These are phyloP conservation scores for Termitomyces sp. DNA, from an alignment of 768 basidiomycete genomes.

Conservation along the genomic window DNA sequence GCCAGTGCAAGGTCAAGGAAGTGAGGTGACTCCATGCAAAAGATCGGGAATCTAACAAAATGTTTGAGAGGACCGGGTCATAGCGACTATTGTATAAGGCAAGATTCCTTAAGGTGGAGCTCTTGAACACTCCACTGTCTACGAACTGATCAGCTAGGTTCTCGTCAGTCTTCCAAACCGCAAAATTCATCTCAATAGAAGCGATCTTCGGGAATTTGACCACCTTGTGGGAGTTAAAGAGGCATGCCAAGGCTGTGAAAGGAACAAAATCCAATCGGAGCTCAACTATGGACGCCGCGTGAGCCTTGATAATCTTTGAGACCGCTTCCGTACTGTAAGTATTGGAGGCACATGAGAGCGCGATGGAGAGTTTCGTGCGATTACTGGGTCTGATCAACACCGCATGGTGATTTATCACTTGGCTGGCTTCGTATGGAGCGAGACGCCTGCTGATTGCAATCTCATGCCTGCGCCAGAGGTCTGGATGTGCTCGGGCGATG, in stretches of 20 bases:
- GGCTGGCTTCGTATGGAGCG: not conserved
- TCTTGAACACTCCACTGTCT: not conserved
- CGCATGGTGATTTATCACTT: conserved; percentile 1
- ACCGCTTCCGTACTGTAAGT: not conserved
- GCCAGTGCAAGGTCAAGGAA: not conserved
- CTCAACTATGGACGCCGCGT: not conserved
- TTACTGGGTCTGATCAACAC: not conserved
- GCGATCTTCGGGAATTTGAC: not conserved
- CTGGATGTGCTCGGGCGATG: conserved; percentile 1
- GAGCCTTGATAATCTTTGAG: not conserved
- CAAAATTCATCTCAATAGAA: conserved; percentile 4
- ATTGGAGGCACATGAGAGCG: conserved; percentile 2
- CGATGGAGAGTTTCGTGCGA: not conserved
- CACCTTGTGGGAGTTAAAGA: not conserved
- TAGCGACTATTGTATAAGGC: not conserved
- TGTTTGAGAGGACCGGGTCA: not conserved
- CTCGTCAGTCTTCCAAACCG: not conserved
- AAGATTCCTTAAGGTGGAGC: conserved; percentile 2
- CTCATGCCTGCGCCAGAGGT: conserved; percentile 5
- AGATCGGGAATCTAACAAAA: not conserved
- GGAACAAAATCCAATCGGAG: conserved; percentile 2
- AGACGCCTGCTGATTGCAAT: conserved; percentile 4
- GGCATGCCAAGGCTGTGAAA: not conserved
- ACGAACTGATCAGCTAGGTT: not conserved
- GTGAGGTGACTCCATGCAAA: conserved; percentile 1